Percentiles rank a stretch among this genome's conserved stretches.
Evolutionary conservation across 2,329 filamentous ascomycete species (phyloP).

Genomic region (Cytospora piceae): DNA sequence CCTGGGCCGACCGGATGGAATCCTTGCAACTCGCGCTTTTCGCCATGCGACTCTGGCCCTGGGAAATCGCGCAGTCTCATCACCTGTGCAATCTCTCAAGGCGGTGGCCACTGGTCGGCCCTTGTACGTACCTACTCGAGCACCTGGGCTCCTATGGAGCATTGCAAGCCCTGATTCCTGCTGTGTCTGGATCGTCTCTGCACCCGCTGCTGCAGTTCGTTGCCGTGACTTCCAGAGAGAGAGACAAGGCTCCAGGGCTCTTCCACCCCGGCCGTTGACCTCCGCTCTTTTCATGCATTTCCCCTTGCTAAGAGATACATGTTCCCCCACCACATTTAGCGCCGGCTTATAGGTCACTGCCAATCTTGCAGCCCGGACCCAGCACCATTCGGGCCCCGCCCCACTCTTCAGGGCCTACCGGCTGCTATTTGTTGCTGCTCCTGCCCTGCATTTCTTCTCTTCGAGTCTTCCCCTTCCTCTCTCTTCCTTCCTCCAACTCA

Average conservation of each 20-base stretch:
- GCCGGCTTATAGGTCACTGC: slow-evolving; percentile 16
- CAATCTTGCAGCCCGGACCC: slow-evolving; percentile 19
- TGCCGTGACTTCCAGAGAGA: not conserved
- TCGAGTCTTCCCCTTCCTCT: slow-evolving; percentile 7
- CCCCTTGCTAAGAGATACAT: not conserved
- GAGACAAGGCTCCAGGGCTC: not conserved
- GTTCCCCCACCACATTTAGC: not conserved
- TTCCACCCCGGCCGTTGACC: not conserved
- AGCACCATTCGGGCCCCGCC: slow-evolving; percentile 14
- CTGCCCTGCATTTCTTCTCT: slow-evolving; percentile 17
- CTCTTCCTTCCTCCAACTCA: slow-evolving; percentile 27
- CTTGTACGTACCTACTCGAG: not conserved
- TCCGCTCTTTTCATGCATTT: slow-evolving; percentile 2
- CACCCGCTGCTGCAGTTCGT: not conserved
- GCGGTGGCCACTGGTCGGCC: not conserved
- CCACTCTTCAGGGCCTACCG: slow-evolving; percentile 11
- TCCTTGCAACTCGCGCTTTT: slow-evolving; percentile 24
- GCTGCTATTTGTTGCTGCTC: slow-evolving; percentile 30
- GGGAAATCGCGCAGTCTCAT: slow-evolving; percentile 23
- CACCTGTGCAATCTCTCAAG: slow-evolving; percentile 5
- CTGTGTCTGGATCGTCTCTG: not conserved
- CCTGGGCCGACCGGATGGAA: slow-evolving; percentile 15
- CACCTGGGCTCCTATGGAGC: not conserved
- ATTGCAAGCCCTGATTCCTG: slow-evolving; percentile 11
- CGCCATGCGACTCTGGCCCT: slow-evolving; percentile 21